Conservation (phyloP, 2,329 filamentous ascomycete species). For the Chaetomium sp. region DNA sequence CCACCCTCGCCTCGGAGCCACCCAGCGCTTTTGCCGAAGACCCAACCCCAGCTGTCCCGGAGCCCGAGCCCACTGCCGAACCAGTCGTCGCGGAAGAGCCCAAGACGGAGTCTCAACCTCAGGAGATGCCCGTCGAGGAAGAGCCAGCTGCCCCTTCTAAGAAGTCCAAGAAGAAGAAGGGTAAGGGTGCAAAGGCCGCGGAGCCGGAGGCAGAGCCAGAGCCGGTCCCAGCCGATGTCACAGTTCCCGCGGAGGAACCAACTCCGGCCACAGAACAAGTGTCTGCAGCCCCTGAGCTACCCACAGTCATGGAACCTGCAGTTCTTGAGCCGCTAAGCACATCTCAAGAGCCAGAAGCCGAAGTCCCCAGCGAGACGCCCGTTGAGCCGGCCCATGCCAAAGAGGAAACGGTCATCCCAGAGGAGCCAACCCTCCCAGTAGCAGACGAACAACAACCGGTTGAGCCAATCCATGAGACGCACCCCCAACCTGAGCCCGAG, state of each 20-base stretch:
- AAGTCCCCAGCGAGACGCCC: neutral
- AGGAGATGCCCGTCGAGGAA: neutral
- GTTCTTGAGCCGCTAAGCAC: too few relatives aligned
- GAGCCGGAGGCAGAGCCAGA: neutral
- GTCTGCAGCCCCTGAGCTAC: too few relatives aligned
- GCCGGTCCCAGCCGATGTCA: neutral
- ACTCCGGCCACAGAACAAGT: neutral
- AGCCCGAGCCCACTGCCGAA: neutral
- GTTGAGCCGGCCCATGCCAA: neutral
- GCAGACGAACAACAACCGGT: neutral
- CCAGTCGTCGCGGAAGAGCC: neutral
- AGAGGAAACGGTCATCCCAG: neutral
- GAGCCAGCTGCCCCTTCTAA: neutral
- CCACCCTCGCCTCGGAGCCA: neutral
- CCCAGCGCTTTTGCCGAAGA: neutral
- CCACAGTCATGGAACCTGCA: too few relatives aligned
- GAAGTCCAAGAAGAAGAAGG: conserved; percentile 19
- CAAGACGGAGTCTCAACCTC: neutral
- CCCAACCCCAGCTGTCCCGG: neutral
- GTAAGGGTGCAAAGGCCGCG: conserved; percentile 4
- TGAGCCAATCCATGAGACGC: neutral
- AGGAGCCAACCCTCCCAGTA: neutral
- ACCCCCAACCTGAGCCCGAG: neutral
- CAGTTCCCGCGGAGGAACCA: neutral
- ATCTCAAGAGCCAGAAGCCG: neutral